A percentile compares a stretch with the other conserved stretches of the same genome.
phyloP scores from a whole-genome alignment of 225 moss, liverwort and hornwort genomes.

The Physcomitrellopsis africana region DNA sequence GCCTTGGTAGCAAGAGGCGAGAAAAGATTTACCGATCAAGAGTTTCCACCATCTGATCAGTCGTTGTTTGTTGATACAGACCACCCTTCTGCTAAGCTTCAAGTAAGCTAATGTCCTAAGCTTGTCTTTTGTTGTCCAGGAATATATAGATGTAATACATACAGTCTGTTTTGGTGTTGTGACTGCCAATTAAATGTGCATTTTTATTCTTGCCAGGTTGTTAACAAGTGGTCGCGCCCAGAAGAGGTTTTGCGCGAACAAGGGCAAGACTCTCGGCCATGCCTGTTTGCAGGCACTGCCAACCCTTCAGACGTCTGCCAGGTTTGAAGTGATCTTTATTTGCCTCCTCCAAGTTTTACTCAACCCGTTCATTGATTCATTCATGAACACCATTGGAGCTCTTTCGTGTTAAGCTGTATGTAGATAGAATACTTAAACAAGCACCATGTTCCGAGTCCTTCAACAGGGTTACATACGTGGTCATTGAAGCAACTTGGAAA shows the following conservation, averaged over 20 bases:
- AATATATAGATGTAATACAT: conserved; percentile 20
- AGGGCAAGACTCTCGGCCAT: conserved; percentile 70
- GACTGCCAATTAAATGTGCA: conserved; percentile 9
- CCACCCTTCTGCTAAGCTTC: conserved; percentile 87
- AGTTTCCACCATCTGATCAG: conserved; percentile 89
- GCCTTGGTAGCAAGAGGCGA: conserved; percentile 93
- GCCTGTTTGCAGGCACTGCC: conserved; percentile 84
- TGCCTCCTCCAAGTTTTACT: conserved; percentile 4
- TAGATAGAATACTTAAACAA: not conserved
- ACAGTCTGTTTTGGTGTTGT: conserved; percentile 13
- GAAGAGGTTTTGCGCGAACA: conserved; percentile 70
- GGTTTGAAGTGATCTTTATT: conserved; percentile 47
- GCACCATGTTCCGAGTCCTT: no score
- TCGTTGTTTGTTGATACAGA: conserved; percentile 88
- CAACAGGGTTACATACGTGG: no score
- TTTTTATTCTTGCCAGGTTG: conserved; percentile 61
- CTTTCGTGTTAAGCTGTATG: not conserved
- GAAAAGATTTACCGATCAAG: conserved; percentile 92
- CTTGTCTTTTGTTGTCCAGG: not conserved
- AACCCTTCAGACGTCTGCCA: conserved; percentile 98
- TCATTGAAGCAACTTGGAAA: no score
- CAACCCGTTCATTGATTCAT: not conserved
- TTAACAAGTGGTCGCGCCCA: conserved; percentile 90
- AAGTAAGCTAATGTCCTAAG: conserved; percentile 52
- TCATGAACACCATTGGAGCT: not conserved